phyloP scores from a whole-genome alignment of 345 rosid genomes.

The Salix suchowensis region DNA sequence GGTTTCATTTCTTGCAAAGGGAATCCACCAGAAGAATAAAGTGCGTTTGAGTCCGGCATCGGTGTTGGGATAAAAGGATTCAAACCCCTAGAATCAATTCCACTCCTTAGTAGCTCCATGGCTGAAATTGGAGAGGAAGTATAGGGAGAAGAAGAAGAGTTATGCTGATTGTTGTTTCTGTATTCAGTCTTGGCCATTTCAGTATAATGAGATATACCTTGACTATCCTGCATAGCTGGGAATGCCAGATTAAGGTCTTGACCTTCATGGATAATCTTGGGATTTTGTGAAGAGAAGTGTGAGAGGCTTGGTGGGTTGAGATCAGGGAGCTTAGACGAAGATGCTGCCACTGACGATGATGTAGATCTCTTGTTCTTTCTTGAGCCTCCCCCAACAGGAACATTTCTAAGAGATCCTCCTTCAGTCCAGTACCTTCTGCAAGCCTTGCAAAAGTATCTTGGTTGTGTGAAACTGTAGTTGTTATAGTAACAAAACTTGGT shows the following conservation, averaged over 20 bases:
- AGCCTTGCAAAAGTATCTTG: slow-evolving; percentile 32
- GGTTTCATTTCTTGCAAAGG: slow-evolving; percentile 47
- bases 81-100: slow-evolving; percentile 34
- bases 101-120: slow-evolving; percentile 42
- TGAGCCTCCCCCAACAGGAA: slow-evolving; percentile 56
- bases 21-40: slow-evolving; percentile 36
- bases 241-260: slow-evolving; percentile 49
- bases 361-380: slow-evolving; percentile 48
- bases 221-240: slow-evolving; percentile 31
- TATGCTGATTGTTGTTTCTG: slow-evolving; percentile 11
- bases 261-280: slow-evolving; percentile 26
- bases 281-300: slow-evolving; percentile 38
- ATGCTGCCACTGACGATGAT: slow-evolving; percentile 9
- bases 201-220: slow-evolving; percentile 24
- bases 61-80: slow-evolving; percentile 35
- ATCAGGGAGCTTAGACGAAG: slow-evolving; percentile 39
- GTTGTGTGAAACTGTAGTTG: slow-evolving; percentile 27
- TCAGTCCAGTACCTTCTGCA: slow-evolving; percentile 47
- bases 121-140: slow-evolving; percentile 33
- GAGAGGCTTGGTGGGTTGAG: slow-evolving; percentile 45
- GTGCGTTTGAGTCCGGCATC: slow-evolving; percentile 29
- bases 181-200: slow-evolving; percentile 22
- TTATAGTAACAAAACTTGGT: slow-evolving; percentile 27
- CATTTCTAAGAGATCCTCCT: slow-evolving; percentile 56
- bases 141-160: slow-evolving; percentile 16